Conservation (phyloP, 768 basidiomycete genomes). For the Trametes cingulata region DNA sequence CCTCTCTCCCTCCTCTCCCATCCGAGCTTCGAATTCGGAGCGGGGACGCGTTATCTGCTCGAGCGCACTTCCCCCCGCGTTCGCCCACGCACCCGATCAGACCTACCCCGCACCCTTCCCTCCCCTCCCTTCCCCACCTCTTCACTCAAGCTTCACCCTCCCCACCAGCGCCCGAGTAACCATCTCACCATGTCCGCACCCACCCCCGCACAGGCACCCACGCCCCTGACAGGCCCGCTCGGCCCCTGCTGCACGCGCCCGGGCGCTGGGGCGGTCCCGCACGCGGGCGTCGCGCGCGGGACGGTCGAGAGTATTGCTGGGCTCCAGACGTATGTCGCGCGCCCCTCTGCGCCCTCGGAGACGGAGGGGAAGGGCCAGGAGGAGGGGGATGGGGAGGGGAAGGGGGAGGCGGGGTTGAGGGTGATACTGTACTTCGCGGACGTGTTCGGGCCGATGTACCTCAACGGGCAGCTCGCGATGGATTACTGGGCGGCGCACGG, state of each 20-base stretch:
- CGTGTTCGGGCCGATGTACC: conserved; percentile 57
- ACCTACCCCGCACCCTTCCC: not conserved
- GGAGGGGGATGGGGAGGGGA: too few relatives aligned
- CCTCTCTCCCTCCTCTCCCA: too few relatives aligned
- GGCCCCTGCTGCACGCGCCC: conserved; percentile 54
- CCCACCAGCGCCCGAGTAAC: not conserved
- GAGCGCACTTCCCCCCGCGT: not conserved
- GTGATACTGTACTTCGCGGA: conserved; percentile 61
- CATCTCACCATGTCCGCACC: not conserved
- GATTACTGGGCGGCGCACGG: conserved; percentile 66
- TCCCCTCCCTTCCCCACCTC: not conserved
- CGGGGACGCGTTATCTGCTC: not conserved
- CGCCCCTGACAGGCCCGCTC: conserved; percentile 11
- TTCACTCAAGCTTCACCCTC: not conserved
- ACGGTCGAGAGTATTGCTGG: conserved; percentile 41
- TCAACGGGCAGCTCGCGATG: conserved; percentile 59
- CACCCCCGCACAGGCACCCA: not conserved
- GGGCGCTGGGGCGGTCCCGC: too few relatives aligned
- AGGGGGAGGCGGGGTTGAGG: not conserved
- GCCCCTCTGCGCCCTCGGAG: too few relatives aligned
- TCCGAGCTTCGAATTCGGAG: too few relatives aligned
- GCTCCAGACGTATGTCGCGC: conserved; percentile 55
- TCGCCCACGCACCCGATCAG: not conserved
- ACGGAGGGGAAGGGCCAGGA: too few relatives aligned
- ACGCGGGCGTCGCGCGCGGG: conserved; percentile 39